Percentiles rank a stretch among this genome's conserved stretches.
Evolutionary conservation across 1,284 basidiomycete genomes (phyloP).

Genomic region (Trichosporon faecale): DNA sequence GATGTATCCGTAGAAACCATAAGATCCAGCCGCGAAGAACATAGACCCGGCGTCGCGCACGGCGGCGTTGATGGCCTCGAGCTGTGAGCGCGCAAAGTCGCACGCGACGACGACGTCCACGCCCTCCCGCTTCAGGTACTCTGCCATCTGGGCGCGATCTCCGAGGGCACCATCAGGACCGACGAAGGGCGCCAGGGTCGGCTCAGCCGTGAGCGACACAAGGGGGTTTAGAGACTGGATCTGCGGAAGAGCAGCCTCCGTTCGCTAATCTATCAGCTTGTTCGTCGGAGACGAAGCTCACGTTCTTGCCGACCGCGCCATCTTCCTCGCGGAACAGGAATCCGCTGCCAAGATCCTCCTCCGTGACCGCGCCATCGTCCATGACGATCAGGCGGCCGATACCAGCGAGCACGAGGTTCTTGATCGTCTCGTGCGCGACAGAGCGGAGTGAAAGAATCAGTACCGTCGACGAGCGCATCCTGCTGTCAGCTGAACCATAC

Average conservation of each 20-base stretch:
- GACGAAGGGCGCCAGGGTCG: constrained; percentile 55
- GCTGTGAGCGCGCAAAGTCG: constrained; percentile 64
- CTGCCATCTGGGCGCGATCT: constrained; percentile 58
- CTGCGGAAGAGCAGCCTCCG: constrained; percentile 74
- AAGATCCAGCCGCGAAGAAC: constrained; percentile 83
- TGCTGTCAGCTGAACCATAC: constrained; percentile 43
- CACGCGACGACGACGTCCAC: constrained; percentile 83
- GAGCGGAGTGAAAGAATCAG: constrained; percentile 77
- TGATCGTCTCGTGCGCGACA: constrained; percentile 90
- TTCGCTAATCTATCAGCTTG: constrained; percentile 60
- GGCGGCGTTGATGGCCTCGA: constrained; percentile 70
- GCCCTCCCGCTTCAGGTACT: constrained; percentile 57
- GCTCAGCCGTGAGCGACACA: constrained; percentile 70
- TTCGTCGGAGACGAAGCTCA: constrained; percentile 44
- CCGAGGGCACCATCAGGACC: constrained; percentile 37
- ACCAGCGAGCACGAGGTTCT: constrained; percentile 70
- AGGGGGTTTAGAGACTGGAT: constrained; percentile 89
- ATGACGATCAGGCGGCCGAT: constrained; percentile 59
- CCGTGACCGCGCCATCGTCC: constrained; percentile 54
- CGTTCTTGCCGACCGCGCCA: constrained; percentile 70
- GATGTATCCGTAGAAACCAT: constrained; percentile 89
- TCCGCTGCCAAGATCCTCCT: constrained; percentile 81
- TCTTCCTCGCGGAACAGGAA: constrained; percentile 94
- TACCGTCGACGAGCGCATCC: constrained; percentile 91
- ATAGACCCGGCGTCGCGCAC: constrained; percentile 69